These are phyloP conservation scores for Gossypium ekmanianum DNA, from an alignment of 345 rosid genomes.

Conservation along the genomic window DNA sequence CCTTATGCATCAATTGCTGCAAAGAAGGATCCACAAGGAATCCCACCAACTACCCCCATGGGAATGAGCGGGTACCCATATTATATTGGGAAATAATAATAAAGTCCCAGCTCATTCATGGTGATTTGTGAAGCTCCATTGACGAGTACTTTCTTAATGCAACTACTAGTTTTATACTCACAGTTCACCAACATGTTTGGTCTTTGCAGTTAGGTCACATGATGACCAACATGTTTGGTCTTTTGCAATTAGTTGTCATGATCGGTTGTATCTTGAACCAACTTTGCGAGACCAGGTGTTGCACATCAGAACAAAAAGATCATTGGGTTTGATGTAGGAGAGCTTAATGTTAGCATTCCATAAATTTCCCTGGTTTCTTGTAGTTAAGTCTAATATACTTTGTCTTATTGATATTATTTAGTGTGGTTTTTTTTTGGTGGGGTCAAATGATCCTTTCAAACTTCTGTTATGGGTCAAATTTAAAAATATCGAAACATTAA, in stretches of 20 bases:
- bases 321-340: background rate
- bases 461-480: no score
- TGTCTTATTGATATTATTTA: background rate
- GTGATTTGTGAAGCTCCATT: background rate
- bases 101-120: background rate
- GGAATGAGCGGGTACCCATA: slow-evolving; percentile 55
- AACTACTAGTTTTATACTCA: background rate
- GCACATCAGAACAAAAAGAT: background rate
- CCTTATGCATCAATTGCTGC: slow-evolving; percentile 26
- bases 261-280: background rate
- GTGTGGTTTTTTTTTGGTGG: no score
- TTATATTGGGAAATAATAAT: slow-evolving; percentile 31
- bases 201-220: background rate
- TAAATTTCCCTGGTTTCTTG: background rate
- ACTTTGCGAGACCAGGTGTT: slow-evolving; percentile 5
- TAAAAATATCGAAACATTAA: no score
- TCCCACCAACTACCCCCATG: slow-evolving; percentile 28
- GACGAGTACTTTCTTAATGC: background rate
- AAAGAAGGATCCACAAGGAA: slow-evolving; percentile 43
- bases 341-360: background rate
- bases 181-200: background rate
- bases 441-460: no score
- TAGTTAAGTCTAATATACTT: background rate
- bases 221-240: background rate
- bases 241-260: background rate